Evolutionary conservation across 768 basidiomycete genomes (phyloP).

Genomic region (Tylopilus subfusipes): DNA sequence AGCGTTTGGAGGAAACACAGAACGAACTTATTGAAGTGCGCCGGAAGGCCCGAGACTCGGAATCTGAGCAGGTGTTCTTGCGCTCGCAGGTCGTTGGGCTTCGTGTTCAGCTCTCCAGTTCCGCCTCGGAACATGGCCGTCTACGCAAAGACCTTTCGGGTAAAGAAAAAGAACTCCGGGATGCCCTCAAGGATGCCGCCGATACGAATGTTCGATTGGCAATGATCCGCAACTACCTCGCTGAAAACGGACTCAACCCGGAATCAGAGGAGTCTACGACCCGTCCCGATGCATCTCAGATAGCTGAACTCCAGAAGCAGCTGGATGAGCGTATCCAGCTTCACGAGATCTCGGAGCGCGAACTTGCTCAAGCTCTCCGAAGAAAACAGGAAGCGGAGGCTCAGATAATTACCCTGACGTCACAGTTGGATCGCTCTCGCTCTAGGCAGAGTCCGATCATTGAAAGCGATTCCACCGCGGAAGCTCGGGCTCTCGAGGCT

Average conservation of each 20-base stretch:
- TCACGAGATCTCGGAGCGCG: conserved; percentile 73
- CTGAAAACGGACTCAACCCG: conserved; percentile 80
- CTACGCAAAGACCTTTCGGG: conserved; percentile 65
- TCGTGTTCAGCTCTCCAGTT: conserved; percentile 66
- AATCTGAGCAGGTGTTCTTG: conserved; percentile 59
- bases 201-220: conserved; percentile 71
- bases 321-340: conserved; percentile 69
- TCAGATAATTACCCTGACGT: conserved; percentile 59
- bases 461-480: conserved; percentile 35
- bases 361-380: conserved; percentile 61
- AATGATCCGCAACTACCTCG: conserved; percentile 81
- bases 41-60: conserved; percentile 56
- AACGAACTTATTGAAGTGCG: conserved; percentile 65
- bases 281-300: conserved; percentile 35
- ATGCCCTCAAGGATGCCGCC: conserved; percentile 60
- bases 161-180: conserved; percentile 61
- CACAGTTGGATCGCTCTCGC: conserved; percentile 64
- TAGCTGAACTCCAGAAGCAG: conserved; percentile 75
- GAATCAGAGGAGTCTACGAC: conserved; percentile 61
- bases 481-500: conserved; percentile 57
- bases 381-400: conserved; percentile 74
- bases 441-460: conserved; percentile 53
- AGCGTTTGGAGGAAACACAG: conserved; percentile 67
- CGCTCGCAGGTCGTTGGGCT: conserved; percentile 73
- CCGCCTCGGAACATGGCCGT: conserved; percentile 64